These are phyloP conservation scores for Fagus crenata DNA, from an alignment of 306 rosid species.

Conservation along the genomic window DNA sequence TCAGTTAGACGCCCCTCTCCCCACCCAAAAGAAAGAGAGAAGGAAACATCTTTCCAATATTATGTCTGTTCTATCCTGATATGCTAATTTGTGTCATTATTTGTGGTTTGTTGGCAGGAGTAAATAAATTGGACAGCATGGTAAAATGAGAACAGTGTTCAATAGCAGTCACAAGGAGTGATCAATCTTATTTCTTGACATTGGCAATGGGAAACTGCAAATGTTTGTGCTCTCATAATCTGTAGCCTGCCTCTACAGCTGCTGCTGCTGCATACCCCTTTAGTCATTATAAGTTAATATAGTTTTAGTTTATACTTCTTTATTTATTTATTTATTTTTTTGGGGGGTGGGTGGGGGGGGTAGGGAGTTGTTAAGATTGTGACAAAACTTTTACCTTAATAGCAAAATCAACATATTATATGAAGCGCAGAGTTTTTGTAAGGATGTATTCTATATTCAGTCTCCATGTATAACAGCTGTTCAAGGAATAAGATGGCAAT, in stretches of 20 bases:
- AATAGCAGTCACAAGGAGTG: neutral
- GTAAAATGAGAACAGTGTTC: neutral
- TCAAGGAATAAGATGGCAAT: neutral
- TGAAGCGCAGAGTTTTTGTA: neutral
- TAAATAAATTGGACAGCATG: slow-evolving; percentile 11
- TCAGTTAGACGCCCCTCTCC: too few species aligned
- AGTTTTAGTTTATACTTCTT: neutral
- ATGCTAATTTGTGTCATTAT: neutral
- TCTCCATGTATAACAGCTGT: neutral
- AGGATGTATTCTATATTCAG: neutral
- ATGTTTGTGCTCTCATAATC: neutral
- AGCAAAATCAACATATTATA: neutral
- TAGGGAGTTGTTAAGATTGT: neutral
- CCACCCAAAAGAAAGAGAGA: too few species aligned
- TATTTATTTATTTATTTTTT: too few species aligned
- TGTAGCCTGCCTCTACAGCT: neutral
- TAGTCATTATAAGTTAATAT: neutral
- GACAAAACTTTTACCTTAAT: neutral
- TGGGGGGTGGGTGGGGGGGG: neutral
- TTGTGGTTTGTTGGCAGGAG: slow-evolving; percentile 20
- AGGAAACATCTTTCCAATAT: neutral
- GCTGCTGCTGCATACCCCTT: too few species aligned
- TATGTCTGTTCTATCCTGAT: neutral
- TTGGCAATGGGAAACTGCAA: neutral
- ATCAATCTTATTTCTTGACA: neutral